phyloP scores from a whole-genome alignment of 441 rosid species.

The Arabidopsis hybrid region DNA sequence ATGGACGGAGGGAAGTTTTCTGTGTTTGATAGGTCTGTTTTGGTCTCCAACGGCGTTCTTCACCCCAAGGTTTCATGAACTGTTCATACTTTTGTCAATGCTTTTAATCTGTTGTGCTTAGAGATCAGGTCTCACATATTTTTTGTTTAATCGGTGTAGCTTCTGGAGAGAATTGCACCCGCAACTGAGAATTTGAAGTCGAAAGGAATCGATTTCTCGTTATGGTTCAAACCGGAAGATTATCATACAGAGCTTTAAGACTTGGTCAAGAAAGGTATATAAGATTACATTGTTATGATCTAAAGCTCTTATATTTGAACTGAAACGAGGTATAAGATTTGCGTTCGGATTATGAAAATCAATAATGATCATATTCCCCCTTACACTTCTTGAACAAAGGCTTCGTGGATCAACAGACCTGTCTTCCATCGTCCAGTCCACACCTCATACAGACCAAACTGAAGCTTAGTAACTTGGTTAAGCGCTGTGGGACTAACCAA shows the following conservation, averaged over 20 bases:
- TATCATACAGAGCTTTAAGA: conserved; percentile 69
- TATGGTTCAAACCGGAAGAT: conserved; percentile 87
- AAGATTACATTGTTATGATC: conserved; percentile 23
- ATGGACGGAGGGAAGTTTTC: conserved; percentile 90
- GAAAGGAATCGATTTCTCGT: conserved; percentile 86
- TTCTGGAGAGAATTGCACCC: conserved; percentile 74
- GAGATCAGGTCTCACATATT: conserved; percentile 1
- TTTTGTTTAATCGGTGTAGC: conserved; percentile 53
- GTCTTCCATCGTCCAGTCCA: conserved; percentile 75
- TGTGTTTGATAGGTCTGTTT: conserved; percentile 82
- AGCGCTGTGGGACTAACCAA: not conserved
- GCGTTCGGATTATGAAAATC: not conserved
- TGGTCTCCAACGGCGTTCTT: conserved; percentile 83
- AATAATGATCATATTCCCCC: conserved; percentile 12
- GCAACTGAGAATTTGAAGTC: conserved; percentile 79
- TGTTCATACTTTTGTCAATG: conserved; percentile 1
- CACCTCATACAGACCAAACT: conserved; percentile 77
- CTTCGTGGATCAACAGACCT: conserved; percentile 58
- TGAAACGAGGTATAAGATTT: conserved; percentile 13
- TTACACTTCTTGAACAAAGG: conserved; percentile 38
- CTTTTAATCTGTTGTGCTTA: conserved; percentile 6
- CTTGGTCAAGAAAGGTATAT: conserved; percentile 29
- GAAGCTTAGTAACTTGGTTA: conserved; percentile 35
- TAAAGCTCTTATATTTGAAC: not conserved
- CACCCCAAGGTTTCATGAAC: conserved; percentile 68